These are phyloP conservation scores for Noccaea bulbosa DNA, from an alignment of 345 rosid species.

Conservation along the genomic window DNA sequence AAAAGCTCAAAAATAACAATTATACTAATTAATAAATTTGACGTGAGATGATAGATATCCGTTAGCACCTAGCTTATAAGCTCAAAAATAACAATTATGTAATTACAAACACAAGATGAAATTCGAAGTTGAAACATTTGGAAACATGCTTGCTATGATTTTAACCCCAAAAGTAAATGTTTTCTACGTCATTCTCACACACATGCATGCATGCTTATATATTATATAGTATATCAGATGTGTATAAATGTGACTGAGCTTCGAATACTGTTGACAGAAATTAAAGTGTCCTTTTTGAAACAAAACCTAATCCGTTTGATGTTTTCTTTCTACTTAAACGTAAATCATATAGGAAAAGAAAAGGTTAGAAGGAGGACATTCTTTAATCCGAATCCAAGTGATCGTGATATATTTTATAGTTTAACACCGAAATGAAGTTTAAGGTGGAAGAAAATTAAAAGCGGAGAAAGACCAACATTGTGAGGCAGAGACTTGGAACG, in stretches of 20 bases:
- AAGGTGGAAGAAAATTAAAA: constrained; percentile 24
- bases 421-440: constrained; percentile 1
- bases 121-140: background rate
- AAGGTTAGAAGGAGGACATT: too few species aligned
- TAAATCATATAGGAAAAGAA: background rate
- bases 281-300: background rate
- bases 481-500: constrained; percentile 38
- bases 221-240: background rate
- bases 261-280: background rate
- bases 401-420: background rate
- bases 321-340: background rate
- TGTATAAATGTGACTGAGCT: background rate
- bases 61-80: background rate
- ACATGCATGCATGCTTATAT: background rate
- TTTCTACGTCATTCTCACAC: background rate
- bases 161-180: background rate
- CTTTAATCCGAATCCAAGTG: too few species aligned
- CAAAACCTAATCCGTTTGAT: background rate
- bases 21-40: too few species aligned
- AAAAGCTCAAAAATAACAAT: too few species aligned
- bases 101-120: constrained; percentile 10
- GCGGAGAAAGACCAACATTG: constrained; percentile 35
- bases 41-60: constrained; percentile 5
- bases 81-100: background rate
- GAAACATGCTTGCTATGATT: background rate